phyloP scores from a whole-genome alignment of 1,284 basidiomycete species.

The Clitocybe nebularis region DNA sequence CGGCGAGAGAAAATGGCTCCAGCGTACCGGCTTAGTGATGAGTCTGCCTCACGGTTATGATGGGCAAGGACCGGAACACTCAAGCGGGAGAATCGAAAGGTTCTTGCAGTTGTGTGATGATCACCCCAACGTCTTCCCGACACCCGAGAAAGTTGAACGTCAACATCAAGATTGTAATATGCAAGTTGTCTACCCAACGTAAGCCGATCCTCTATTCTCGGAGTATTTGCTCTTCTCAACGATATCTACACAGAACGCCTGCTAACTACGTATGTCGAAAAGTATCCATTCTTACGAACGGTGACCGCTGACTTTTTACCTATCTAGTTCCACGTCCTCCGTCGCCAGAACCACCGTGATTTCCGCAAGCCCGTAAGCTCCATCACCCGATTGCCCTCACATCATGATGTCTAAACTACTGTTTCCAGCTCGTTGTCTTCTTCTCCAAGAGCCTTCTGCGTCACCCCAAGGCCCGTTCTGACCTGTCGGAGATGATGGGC shows the following conservation, averaged over 20 bases:
- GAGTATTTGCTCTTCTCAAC: background rate
- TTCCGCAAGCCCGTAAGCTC: constrained; percentile 85
- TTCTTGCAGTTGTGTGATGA: constrained; percentile 99
- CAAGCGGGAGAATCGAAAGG: constrained; percentile 92
- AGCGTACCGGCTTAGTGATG: constrained; percentile 91
- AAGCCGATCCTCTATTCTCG: constrained; percentile 27
- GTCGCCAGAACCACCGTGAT: constrained; percentile 92
- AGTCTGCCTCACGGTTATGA: constrained; percentile 97
- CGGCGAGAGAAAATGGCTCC: constrained; percentile 97
- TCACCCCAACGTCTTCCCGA: constrained; percentile 90
- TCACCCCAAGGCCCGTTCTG: constrained; percentile 88
- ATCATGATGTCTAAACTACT: constrained; percentile 5
- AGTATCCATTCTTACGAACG: background rate
- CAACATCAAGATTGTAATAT: constrained; percentile 99
- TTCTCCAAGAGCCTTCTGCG: constrained; percentile 96
- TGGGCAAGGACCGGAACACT: constrained; percentile 99
- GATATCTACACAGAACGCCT: constrained; percentile 55
- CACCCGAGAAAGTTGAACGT: constrained; percentile 85
- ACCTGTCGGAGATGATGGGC: constrained; percentile 83
- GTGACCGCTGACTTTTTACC: constrained; percentile 8
- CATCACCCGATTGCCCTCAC: background rate
- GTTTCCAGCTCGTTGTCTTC: constrained; percentile 76
- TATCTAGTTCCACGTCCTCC: constrained; percentile 85
- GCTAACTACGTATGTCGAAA: constrained; percentile 74
- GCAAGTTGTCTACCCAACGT: constrained; percentile 97